phyloP scores from a whole-genome alignment of 2,329 filamentous ascomycete species.

The Amesomyces nigricolor region DNA sequence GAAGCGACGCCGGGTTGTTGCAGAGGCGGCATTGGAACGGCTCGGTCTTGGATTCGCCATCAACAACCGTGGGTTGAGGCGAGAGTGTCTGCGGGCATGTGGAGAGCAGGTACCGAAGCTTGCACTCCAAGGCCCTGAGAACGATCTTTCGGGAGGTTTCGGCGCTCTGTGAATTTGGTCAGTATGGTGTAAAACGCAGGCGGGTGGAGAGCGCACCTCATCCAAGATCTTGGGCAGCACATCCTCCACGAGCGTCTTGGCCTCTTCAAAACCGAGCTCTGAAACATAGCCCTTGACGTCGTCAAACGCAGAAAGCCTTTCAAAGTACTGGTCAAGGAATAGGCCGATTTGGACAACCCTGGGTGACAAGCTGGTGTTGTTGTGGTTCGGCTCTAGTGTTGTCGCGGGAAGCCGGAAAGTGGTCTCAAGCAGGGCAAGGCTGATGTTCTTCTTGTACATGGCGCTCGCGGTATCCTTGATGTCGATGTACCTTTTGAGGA shows the following conservation, averaged over 20 bases:
- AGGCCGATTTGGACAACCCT: conserved; percentile 31
- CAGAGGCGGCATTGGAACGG: conserved; percentile 25
- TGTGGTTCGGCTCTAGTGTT: conserved; percentile 14
- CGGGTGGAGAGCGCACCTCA: conserved; percentile 26
- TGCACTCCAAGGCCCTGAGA: conserved; percentile 35
- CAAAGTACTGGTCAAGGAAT: conserved; percentile 32
- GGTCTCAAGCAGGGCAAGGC: conserved; percentile 31
- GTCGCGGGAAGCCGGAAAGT: conserved; percentile 28
- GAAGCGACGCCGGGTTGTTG: conserved; percentile 18
- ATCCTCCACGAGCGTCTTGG: conserved; percentile 36
- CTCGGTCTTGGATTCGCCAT: conserved; percentile 20
- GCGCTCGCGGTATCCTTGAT: conserved; percentile 25
- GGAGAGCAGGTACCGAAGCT: conserved; percentile 41
- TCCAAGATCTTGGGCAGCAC: conserved; percentile 33
- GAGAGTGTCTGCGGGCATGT: conserved; percentile 35
- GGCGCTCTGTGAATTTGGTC: conserved; percentile 13
- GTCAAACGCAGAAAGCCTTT: conserved; percentile 36
- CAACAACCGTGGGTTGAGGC: conserved; percentile 22
- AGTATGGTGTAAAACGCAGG: neutral
- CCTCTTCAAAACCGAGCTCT: conserved; percentile 37
- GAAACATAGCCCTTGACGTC: conserved; percentile 43
- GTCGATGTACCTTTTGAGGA: conserved; percentile 28
- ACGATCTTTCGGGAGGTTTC: conserved; percentile 17
- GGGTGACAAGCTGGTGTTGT: conserved; percentile 18
- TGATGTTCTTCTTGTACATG: conserved; percentile 34